Base-by-base conservation (phyloP, 2,329 filamentous ascomycete species). In the Fusarium floridanum region DNA sequence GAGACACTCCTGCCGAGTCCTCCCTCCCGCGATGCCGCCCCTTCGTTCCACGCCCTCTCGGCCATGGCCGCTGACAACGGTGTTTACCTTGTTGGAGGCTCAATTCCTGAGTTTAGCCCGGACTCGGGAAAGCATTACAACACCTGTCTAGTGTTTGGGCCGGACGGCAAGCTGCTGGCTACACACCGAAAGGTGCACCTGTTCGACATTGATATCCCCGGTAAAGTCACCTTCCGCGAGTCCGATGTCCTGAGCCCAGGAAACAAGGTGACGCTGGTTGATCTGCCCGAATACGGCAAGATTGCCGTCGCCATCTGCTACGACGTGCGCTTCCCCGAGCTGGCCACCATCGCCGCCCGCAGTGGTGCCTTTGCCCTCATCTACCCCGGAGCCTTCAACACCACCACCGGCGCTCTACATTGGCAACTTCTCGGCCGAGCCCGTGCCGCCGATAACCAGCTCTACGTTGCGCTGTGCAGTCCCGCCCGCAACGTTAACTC, bases 201-300 rank as follows among this genome's bases (percentile, higher is more conserved):
- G 50, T 99, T 99, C 83, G 97, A 98, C 84, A 99, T 99, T 78
- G 93, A 97, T 82, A 98, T 99, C 74, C 97, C 97, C 1, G 96
- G 95, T 72, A 95, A 95, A 85, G 98, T 99, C 82, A 92, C 86
- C 14, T 99, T 99, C 85, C 90, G 90, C 73, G 97, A 99, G 85
- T 95, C 92, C 63, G 95, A 98, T 72, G 95, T 98, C 43, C 88
- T 99, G 37, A 93, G 90, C 24, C 92, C 96, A 0, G 97, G 97
- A 0, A 93, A 96, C 85, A 92, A 94, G 80, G 85, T 98, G 70
- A 98, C 96, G 0, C 84, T 98, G 5, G 88, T 98, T 29, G 93
- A 98, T 75, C 86, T 98, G 34, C 94, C 95, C 4, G 95, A 93
- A 75, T 98, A 97, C 83, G 97, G 97, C 69, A 93, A 91, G 82